Evolutionary conservation across 23 red algal species (phyloP), one percentile per base, ranked within the genome.

Genomic region (Gracilaria caudata): DNA sequence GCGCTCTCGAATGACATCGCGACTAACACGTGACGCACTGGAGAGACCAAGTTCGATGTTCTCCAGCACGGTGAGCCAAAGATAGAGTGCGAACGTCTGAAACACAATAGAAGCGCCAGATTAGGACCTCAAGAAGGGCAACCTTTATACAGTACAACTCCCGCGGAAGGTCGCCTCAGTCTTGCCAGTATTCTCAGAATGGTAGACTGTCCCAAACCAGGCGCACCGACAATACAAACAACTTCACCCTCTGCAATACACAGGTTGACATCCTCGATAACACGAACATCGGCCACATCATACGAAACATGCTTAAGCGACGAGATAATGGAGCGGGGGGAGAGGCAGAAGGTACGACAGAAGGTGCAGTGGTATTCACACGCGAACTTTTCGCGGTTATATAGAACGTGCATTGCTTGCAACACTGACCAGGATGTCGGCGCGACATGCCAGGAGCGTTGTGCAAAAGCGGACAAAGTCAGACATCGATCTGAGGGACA

Each of bases 31-130:
- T 68, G 64, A 30, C 61, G 58, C 45, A 30, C 14, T 53, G 40
- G 75, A 45, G 17, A 95, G 78, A 7, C 97, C 97, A 78, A 99
- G 70, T 84, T 86, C 83, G 33, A 99, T 93, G 78, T 99, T 99
- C 76, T 99, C 93, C 37, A 93, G 86, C 19, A 99, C 93, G 37
- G 92, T 99, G 54, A 99, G 88, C 97, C 97, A 99, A 68, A 93
- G 97, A 70, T 93, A 99, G 28, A 99, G 81, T 7, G 97, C 97
- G 84, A 99, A 99, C 30, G 89, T 95, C 70, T 99, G 97, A 73
- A 99, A 99, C 0, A 99, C 97, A 61, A 99, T 93, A 2, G 93
- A 86, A 21, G 97, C 89, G 61, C 84, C 82, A 14, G 93, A 92
- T 99, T 99, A 20, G 90, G 81, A 7, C 93, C 93, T 23, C 30